phyloP scores from a whole-genome alignment of 495 filamentous ascomycete genomes.

The Penicillium verhagenii region DNA sequence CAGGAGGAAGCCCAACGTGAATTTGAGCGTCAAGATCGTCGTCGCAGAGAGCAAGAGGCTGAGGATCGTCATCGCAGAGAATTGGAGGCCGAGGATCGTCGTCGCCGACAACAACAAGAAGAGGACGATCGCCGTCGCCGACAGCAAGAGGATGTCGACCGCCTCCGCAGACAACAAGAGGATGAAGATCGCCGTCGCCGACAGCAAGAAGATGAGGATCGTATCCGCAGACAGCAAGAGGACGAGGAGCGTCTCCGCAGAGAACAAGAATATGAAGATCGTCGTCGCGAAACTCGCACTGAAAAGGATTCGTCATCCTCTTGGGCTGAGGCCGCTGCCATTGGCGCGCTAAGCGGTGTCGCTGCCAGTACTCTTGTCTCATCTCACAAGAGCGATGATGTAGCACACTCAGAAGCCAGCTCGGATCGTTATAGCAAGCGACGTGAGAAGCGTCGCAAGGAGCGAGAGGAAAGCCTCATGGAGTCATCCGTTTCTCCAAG shows the following conservation, averaged over 20 bases:
- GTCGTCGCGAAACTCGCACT: constrained; percentile 11
- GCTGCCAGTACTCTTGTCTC: constrained; percentile 39
- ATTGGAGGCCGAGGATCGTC: background rate
- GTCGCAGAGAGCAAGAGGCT: constrained; percentile 16
- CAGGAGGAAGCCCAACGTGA: constrained; percentile 7
- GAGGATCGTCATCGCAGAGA: constrained; percentile 17
- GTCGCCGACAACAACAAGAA: constrained; percentile 1
- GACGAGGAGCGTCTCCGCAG: constrained; percentile 18
- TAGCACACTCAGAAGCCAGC: constrained; percentile 33
- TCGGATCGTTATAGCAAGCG: constrained; percentile 30
- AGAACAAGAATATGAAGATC: constrained; percentile 22
- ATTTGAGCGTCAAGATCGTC: constrained; percentile 18
- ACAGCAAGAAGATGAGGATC: constrained; percentile 23
- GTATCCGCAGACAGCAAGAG: constrained; percentile 13
- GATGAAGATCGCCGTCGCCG: constrained; percentile 17
- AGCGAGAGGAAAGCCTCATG: constrained; percentile 32
- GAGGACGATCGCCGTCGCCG: constrained; percentile 16
- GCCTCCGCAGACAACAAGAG: constrained; percentile 4
- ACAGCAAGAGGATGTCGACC: constrained; percentile 23
- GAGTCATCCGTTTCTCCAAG: constrained; percentile 22
- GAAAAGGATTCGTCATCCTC: constrained; percentile 32
- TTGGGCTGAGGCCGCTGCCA: constrained; percentile 46
- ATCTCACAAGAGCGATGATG: constrained; percentile 37
- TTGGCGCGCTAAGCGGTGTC: constrained; percentile 49
- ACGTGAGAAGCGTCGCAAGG: constrained; percentile 39